Conservation (phyloP, 495 filamentous ascomycete genomes). For the Penicillium dipodomyicola region DNA sequence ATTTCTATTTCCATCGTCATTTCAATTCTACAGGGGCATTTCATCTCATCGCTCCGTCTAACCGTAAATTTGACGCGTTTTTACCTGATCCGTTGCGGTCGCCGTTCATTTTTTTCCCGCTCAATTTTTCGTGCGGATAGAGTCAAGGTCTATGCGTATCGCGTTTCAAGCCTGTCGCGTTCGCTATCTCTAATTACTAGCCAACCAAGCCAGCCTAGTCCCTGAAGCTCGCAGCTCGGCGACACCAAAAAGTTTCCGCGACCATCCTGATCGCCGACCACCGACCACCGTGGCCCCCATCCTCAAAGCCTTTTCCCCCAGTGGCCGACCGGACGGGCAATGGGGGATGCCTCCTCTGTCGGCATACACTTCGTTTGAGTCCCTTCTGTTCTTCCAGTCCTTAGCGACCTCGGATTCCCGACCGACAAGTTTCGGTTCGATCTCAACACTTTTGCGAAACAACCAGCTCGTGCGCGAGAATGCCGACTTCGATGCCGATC, state of each 20-base stretch:
- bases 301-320: slow-evolving; percentile 34
- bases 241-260: slow-evolving; percentile 16
- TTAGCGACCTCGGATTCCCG: slow-evolving; percentile 65
- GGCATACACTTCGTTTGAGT: slow-evolving; percentile 82
- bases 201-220: not conserved
- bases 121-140: slow-evolving; percentile 10
- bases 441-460: slow-evolving; percentile 70
- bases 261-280: slow-evolving; percentile 23
- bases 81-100: slow-evolving; percentile 2
- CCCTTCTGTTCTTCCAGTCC: slow-evolving; percentile 83
- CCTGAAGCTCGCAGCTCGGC: slow-evolving; percentile 10
- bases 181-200: not conserved
- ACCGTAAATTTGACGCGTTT: not conserved
- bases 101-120: slow-evolving; percentile 2
- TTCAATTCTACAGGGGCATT: not conserved
- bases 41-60: not conserved
- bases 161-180: slow-evolving; percentile 11
- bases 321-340: slow-evolving; percentile 46
- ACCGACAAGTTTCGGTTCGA: slow-evolving; percentile 62
- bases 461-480: slow-evolving; percentile 67
- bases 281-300: slow-evolving; percentile 47
- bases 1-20: slow-evolving; percentile 8
- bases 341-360: slow-evolving; percentile 57
- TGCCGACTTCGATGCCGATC: slow-evolving; percentile 64
- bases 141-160: slow-evolving; percentile 11